These are phyloP conservation scores for Dacryopinax primogenitus DNA, from an alignment of 768 basidiomycete species.

Conservation along the genomic window DNA sequence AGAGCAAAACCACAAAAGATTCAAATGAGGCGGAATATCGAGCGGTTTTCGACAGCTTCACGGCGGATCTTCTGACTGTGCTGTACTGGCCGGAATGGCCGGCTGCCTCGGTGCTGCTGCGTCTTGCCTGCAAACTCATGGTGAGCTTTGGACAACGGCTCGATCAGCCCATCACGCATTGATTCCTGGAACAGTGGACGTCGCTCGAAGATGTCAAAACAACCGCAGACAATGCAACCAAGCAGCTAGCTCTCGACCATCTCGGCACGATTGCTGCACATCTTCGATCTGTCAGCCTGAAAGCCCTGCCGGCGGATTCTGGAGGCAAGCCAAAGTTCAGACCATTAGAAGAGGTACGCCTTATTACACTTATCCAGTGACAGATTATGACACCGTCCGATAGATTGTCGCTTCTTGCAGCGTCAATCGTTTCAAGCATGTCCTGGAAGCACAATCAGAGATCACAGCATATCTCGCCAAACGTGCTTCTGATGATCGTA, in stretches of 20 bases:
- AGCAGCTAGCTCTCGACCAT: slow-evolving; percentile 84
- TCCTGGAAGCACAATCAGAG: slow-evolving; percentile 51
- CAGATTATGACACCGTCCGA: neutral
- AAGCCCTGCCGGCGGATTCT: slow-evolving; percentile 22
- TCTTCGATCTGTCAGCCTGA: slow-evolving; percentile 32
- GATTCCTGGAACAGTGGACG: slow-evolving; percentile 41
- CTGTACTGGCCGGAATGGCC: slow-evolving; percentile 98
- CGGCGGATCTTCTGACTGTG: slow-evolving; percentile 75
- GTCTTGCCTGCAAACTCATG: slow-evolving; percentile 74
- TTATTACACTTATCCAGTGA: slow-evolving; percentile 9
- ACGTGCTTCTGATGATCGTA: slow-evolving; percentile 61
- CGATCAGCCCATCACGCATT: neutral
- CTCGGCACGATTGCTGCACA: slow-evolving; percentile 83
- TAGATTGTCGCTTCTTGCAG: neutral
- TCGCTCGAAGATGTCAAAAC: slow-evolving; percentile 74
- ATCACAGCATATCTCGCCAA: slow-evolving; percentile 56
- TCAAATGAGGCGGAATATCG: slow-evolving; percentile 92
- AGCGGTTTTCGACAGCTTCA: slow-evolving; percentile 78
- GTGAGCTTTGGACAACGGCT: slow-evolving; percentile 32
- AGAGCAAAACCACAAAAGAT: slow-evolving; percentile 76
- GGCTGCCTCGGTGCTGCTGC: slow-evolving; percentile 68
- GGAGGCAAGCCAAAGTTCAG: slow-evolving; percentile 7
- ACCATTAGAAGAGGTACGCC: slow-evolving; percentile 57
- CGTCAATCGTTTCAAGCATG: slow-evolving; percentile 41
- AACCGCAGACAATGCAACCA: slow-evolving; percentile 58